phyloP scores from a whole-genome alignment of 805 yeast genomes.

The Danielia oregonensis region DNA sequence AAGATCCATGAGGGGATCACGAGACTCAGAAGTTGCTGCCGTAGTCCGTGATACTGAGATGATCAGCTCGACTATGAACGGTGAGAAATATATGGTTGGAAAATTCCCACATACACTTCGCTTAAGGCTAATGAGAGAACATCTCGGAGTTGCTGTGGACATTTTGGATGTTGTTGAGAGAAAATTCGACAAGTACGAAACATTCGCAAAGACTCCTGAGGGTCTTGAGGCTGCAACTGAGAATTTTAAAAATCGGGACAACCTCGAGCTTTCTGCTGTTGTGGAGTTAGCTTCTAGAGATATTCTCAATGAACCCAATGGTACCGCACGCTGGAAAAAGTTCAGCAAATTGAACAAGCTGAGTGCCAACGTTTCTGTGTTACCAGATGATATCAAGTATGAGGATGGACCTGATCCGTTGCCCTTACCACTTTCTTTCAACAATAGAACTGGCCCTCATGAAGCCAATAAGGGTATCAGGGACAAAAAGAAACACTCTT shows the following conservation, averaged over 20 bases:
- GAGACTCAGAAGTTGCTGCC: conserved; percentile 95
- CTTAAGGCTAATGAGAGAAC: conserved; percentile 93
- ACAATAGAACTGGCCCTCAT: conserved; percentile 73
- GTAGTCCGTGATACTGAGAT: conserved; percentile 79
- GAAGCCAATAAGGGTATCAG: conserved; percentile 80
- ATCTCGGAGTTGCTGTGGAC: conserved; percentile 91
- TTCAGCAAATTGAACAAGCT: conserved; percentile 17
- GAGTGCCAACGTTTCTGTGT: conserved; percentile 6
- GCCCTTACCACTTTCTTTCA: conserved; percentile 59
- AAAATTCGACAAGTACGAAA: conserved; percentile 51
- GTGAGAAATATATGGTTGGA: conserved; percentile 75
- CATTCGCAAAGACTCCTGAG: conserved; percentile 36
- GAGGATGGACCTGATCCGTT: conserved; percentile 28
- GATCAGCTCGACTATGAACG: conserved; percentile 72
- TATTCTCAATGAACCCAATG: conserved; percentile 48
- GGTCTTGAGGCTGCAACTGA: conserved; percentile 47
- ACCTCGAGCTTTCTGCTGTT: conserved; percentile 53
- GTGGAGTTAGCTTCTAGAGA: conserved; percentile 73
- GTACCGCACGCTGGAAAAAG: conserved; percentile 46
- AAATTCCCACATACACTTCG: conserved; percentile 87
- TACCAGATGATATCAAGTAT: conserved; percentile 22
- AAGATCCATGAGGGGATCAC: conserved; percentile 87
- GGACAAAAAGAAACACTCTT: conserved; percentile 75
- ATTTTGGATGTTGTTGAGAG: conserved; percentile 77
- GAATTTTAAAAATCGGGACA: conserved; percentile 30